Evolutionary conservation across 495 filamentous ascomycete species (phyloP), one percentile per base, ranked within the genome.

Genomic region (Sporormia fimetaria): DNA sequence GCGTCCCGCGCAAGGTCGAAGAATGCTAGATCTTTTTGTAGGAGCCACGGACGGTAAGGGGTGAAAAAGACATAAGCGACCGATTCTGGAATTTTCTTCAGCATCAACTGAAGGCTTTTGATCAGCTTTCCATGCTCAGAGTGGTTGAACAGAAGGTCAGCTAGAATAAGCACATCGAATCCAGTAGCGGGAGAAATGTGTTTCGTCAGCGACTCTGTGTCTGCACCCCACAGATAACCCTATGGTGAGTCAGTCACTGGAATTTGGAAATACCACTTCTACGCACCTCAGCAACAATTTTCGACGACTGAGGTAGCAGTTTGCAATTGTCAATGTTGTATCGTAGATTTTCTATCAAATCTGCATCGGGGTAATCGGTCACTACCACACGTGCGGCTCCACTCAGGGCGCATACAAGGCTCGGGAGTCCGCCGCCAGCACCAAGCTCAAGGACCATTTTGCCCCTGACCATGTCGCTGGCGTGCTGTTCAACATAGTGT

Each of bases 31-130:
- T 93, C 90, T 60, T 81, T 78, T 38, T 82, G 71, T 45, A 81
- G 64, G 49, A 94, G 62, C 87, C 87, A 94, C 1, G 88, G 87
- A 45, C 90, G 67, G 63, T 96, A 92, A 1, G 83, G 84, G 0
- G 86, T 92, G 60, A 96, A 96, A 52, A 94, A 90, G 10, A 94
- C 87, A 50, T 85, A 63, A 1, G 86, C 87, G 30, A 65, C 69
- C 12, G 80, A 70, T 10, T 66, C 61, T n/a, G 49, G 41, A 5
- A 60, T 53, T 28, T 65, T 67, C 45, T 67, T 72, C 40, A 90
- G 57, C 2, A 79, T 80, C 49, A 63, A 38, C 47, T 71, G 62
- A 40, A 94, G 71, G 0, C 80, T 85, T 31, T 70, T 66, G 37
- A 87, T 64, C 49, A 96, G 69, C 48, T 81, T 81, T 2, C 49